A percentile compares a stretch with the other conserved stretches of the same genome.
These are phyloP conservation scores for Camellia lanceoleosa DNA, from an alignment of 148 eudicot genomes.

Conservation along the genomic window DNA sequence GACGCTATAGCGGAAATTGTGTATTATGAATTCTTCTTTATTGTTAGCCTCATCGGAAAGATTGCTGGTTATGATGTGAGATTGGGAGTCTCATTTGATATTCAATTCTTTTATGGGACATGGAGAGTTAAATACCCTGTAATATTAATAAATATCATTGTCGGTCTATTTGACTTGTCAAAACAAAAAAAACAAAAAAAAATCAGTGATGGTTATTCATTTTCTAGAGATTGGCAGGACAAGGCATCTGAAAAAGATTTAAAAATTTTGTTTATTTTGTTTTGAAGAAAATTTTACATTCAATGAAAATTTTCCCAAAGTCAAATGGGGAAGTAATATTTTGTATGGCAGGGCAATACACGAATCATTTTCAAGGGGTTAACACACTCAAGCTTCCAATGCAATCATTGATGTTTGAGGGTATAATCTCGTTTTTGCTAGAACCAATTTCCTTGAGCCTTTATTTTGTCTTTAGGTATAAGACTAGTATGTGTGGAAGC, in stretches of 20 bases:
- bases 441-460: neutral
- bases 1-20: neutral
- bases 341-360: neutral
- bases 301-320: neutral
- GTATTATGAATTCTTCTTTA: neutral
- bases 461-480: neutral
- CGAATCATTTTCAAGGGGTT: neutral
- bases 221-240: too few species aligned
- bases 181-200: too few species aligned
- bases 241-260: neutral
- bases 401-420: neutral
- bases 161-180: too few species aligned
- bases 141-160: neutral
- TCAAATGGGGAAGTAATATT: neutral
- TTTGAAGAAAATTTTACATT: neutral
- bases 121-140: neutral
- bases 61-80: neutral
- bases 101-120: neutral
- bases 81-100: neutral
- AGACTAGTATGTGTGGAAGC: neutral
- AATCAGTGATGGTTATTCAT: too few species aligned
- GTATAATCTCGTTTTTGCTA: neutral
- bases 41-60: neutral
- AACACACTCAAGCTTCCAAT: neutral
- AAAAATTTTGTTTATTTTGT: neutral